These are phyloP conservation scores for Xylariaceae sp. DNA, from an alignment of 2,329 filamentous ascomycete genomes.

Conservation along the genomic window DNA sequence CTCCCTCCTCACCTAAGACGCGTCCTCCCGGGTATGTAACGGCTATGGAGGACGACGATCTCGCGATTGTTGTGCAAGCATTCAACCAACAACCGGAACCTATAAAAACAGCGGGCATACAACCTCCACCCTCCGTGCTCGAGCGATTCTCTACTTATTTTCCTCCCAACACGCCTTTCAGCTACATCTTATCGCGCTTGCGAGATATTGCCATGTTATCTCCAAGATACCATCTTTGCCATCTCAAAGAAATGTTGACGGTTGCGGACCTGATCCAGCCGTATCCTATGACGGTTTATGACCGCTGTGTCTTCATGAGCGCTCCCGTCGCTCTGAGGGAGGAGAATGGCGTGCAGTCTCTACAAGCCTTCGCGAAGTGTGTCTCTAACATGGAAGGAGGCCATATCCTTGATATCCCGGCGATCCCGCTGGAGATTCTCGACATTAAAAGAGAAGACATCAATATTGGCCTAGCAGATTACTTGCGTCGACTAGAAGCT, in stretches of 20 bases:
- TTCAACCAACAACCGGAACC: conserved; percentile 67
- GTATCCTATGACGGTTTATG: conserved; percentile 68
- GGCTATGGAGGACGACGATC: conserved; percentile 72
- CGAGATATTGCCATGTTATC: conserved; percentile 68
- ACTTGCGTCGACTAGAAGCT: conserved; percentile 70
- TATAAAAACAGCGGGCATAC: conserved; percentile 71
- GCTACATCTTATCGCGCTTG: conserved; percentile 77
- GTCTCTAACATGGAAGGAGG: conserved; percentile 70
- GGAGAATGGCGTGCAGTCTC: conserved; percentile 47
- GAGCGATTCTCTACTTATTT: conserved; percentile 80
- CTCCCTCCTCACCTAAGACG: conserved; percentile 22
- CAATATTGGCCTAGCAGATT: conserved; percentile 48
- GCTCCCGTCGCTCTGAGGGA: conserved; percentile 67
- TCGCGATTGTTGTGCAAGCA: conserved; percentile 61
- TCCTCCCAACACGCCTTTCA: conserved; percentile 77
- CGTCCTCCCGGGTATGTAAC: conserved; percentile 70
- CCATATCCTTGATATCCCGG: conserved; percentile 69
- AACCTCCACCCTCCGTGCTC: conserved; percentile 71
- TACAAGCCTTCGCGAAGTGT: conserved; percentile 68
- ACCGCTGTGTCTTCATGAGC: conserved; percentile 75
- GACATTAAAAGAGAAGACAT: conserved; percentile 58
- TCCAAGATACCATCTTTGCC: conserved; percentile 71
- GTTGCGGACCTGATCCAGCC: conserved; percentile 77
- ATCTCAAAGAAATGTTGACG: conserved; percentile 61
- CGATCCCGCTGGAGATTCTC: conserved; percentile 73